These are phyloP conservation scores for Linanthus parryae DNA, from an alignment of 148 eudicot genomes.

Conservation along the genomic window DNA sequence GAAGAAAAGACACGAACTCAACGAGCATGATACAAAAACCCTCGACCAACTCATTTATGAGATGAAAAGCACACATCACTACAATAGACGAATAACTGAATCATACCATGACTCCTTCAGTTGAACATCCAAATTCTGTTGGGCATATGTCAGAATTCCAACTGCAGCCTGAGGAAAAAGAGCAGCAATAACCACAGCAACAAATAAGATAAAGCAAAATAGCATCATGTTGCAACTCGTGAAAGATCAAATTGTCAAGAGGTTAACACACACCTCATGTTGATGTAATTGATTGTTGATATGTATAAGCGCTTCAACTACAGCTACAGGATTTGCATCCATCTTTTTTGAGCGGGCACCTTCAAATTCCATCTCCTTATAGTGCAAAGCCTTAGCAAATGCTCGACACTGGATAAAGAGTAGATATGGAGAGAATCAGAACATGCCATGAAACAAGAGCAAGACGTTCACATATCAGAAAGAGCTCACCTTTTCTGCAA, in stretches of 20 bases:
- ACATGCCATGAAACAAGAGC: not conserved
- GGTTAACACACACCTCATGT: constrained; percentile 84
- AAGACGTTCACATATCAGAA: constrained; percentile 6
- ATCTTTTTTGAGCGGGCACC: constrained; percentile 83
- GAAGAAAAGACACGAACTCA: no score
- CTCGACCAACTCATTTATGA: no score
- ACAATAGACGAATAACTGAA: no score
- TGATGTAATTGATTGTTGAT: constrained; percentile 96
- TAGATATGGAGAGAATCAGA: not conserved
- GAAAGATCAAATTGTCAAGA: constrained; percentile 1
- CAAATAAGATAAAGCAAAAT: not conserved
- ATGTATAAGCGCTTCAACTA: constrained; percentile 94
- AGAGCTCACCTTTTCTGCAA: constrained; percentile 83
- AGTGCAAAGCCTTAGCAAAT: constrained; percentile 98
- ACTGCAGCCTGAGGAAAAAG: constrained; percentile 73
- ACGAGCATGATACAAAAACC: no score
- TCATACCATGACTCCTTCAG: constrained; percentile 96
- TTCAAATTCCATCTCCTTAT: constrained; percentile 99
- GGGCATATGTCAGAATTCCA: constrained; percentile 95
- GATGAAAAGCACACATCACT: no score
- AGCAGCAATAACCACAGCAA: constrained; percentile 9
- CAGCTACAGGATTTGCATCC: constrained; percentile 91
- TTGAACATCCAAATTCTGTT: constrained; percentile 78
- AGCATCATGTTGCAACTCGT: not conserved
- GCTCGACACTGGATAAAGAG: constrained; percentile 76